Base-by-base conservation (phyloP, 2,329 filamentous ascomycete species). In the Alternaria dauci region DNA sequence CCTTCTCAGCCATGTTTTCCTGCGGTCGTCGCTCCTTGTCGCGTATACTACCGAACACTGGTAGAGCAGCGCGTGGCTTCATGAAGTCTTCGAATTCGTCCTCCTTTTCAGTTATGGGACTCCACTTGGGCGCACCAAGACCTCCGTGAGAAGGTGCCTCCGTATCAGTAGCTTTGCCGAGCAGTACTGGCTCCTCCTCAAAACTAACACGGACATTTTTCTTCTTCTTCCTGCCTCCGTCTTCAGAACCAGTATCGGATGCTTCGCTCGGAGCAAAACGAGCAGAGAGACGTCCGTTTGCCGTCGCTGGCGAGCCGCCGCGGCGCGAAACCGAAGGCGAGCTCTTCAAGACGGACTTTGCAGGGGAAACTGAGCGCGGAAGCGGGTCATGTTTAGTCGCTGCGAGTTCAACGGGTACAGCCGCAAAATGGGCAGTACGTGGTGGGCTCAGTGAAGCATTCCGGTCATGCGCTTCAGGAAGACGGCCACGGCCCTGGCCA, bases 161-260 rank as follows among this genome's bases (percentile, higher is more conserved):
- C 8, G 58, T 38, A 26, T 74, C 71, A 9, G 57, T 58, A 43
- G 74, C 71, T 52, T 87, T 82, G 7, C 84, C 85, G 23, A 87
- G 82, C 2, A 87, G 79, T 9, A 85, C 79, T 8, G 83, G 85
- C n/a, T 85, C 84, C 51, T 92, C 90, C 64, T 92, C 89, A 72
- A 93, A 97, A 79, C 93, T 97, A 47, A 94, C 91, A 25, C 91
- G 84, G 1, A 86, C 86, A 39, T 84, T 86, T 78, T 88, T 92
- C 60, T 86, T 85, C 61, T 79, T 79, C 25, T 70, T 71, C 32
- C 74, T 78, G 23, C 57, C 57, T 7, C 76, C 76, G 34, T 75
- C 73, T 9, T 79, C 77, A 6, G 86, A 89, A 4, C 82, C 81
- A 1, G 79, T 84, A 63, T 88, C 87, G 2, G 87, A 88, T 1